phyloP scores from a whole-genome alignment of 345 rosid genomes.

The Eucalyptus lansdowneana region DNA sequence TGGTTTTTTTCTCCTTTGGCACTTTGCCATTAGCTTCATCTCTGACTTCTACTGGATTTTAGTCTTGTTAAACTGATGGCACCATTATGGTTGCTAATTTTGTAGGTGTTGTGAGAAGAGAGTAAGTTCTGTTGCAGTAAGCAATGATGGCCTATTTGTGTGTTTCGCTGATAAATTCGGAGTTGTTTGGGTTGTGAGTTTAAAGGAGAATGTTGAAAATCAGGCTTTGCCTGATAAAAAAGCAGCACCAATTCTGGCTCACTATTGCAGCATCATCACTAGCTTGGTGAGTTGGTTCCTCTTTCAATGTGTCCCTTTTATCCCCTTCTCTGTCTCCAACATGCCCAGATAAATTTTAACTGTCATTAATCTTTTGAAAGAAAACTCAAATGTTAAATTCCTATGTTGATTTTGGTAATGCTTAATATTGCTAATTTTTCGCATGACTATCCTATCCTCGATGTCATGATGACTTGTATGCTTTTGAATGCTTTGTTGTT shows the following conservation, averaged over 20 bases:
- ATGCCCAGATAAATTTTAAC: background rate
- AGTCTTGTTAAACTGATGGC: background rate
- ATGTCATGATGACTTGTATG: background rate
- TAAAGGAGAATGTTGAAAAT: slow-evolving; percentile 27
- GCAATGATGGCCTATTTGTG: slow-evolving; percentile 46
- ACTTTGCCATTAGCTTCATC: background rate
- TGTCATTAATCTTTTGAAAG: background rate
- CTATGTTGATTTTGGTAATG: background rate
- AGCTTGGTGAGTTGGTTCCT: slow-evolving; percentile 38
- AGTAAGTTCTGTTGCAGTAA: slow-evolving; percentile 75
- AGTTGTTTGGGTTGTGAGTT: slow-evolving; percentile 79
- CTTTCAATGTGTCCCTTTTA: background rate
- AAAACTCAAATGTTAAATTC: background rate
- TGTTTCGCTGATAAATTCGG: slow-evolving; percentile 97
- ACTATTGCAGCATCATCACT: slow-evolving; percentile 94
- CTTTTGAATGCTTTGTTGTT: background rate
- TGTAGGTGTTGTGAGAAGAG: slow-evolving; percentile 80
- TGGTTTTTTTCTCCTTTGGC: background rate
- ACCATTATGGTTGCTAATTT: background rate
- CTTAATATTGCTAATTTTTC: background rate
- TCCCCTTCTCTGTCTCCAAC: background rate
- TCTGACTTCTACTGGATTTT: background rate
- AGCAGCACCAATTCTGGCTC: slow-evolving; percentile 68
- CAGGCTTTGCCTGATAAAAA: slow-evolving; percentile 24
- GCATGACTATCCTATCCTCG: background rate